A percentile compares a stretch with the other conserved stretches of the same genome.
Conservation (phyloP, 2,329 filamentous ascomycete genomes). For the Amylocarpus encephaloides region DNA sequence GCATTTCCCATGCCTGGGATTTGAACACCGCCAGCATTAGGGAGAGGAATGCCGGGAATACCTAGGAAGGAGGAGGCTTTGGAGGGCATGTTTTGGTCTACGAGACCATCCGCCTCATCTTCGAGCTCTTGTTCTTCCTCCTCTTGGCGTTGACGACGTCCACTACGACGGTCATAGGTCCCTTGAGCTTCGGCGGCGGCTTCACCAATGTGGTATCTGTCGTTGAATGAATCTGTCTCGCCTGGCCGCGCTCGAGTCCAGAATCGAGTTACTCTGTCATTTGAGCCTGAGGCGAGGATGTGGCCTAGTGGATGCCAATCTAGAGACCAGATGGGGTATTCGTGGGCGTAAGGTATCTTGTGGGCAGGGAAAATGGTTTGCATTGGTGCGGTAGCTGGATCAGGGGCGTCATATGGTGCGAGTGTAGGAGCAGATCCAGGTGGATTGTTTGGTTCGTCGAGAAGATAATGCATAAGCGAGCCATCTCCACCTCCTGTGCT, state of each 20-base stretch:
- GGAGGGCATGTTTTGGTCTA: constrained; percentile 79
- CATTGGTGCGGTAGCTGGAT: constrained; percentile 70
- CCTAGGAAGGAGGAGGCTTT: constrained; percentile 58
- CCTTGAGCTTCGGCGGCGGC: constrained; percentile 88
- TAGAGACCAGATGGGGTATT: constrained; percentile 93
- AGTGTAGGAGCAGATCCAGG: constrained; percentile 62
- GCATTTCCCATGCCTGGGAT: constrained; percentile 44
- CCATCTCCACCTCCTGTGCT: constrained; percentile 89
- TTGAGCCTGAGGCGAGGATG: constrained; percentile 89
- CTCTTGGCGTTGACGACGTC: constrained; percentile 73
- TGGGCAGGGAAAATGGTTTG: constrained; percentile 93
- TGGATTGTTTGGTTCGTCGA: constrained; percentile 88
- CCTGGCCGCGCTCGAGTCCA: constrained; percentile 90
- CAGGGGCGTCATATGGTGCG: constrained; percentile 78
- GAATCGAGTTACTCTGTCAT: constrained; percentile 93
- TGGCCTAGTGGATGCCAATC: constrained; percentile 98
- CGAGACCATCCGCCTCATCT: constrained; percentile 86
- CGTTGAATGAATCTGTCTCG: constrained; percentile 76
- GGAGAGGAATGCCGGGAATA: constrained; percentile 32
- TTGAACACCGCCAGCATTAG: constrained; percentile 38
- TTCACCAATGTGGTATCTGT: constrained; percentile 93
- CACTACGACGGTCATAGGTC: constrained; percentile 81
- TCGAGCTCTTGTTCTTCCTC: constrained; percentile 92
- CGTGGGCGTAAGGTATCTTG: constrained; percentile 78
- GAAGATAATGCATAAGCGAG: constrained; percentile 85